These are phyloP conservation scores for Ascosphaera apis DNA, from an alignment of 2,329 filamentous ascomycete genomes.

Conservation along the genomic window DNA sequence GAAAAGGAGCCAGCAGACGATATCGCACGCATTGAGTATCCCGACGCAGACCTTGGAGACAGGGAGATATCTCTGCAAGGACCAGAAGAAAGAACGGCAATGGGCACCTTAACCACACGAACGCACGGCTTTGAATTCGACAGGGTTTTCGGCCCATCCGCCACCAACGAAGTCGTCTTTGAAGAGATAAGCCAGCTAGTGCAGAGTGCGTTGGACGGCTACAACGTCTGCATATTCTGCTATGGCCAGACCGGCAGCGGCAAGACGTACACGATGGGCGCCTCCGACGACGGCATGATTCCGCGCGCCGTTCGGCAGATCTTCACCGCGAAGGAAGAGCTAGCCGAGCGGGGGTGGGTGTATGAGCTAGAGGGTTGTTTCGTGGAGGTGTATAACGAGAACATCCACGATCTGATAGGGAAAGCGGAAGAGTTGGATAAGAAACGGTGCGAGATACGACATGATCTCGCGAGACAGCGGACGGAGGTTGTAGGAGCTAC, in stretches of 20 bases:
- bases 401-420: conserved; percentile 71
- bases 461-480: conserved; percentile 60
- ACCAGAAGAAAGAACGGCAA: conserved; percentile 59
- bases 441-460: conserved; percentile 72
- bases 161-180: conserved; percentile 70
- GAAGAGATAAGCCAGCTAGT: conserved; percentile 93
- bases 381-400: conserved; percentile 96
- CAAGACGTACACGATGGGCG: conserved; percentile 85
- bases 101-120: conserved; percentile 54
- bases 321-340: conserved; percentile 59
- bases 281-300: conserved; percentile 76
- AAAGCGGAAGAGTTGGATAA: conserved; percentile 47
- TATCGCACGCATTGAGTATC: conserved; percentile 53
- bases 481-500: conserved; percentile 64
- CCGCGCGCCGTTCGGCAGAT: conserved; percentile 83
- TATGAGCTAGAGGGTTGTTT: conserved; percentile 92
- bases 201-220: conserved; percentile 86
- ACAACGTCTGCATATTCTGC: conserved; percentile 97
- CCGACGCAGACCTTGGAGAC: conserved; percentile 56
- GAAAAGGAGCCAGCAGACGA: conserved; percentile 33
- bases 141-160: conserved; percentile 60
- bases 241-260: conserved; percentile 95
- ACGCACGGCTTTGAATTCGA: conserved; percentile 79
- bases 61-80: conserved; percentile 71
- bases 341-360: conserved; percentile 79